Percentiles rank a stretch among this genome's conserved stretches.
Conservation (phyloP, 257 asterid genomes). For the Nicotiana knightiana region DNA sequence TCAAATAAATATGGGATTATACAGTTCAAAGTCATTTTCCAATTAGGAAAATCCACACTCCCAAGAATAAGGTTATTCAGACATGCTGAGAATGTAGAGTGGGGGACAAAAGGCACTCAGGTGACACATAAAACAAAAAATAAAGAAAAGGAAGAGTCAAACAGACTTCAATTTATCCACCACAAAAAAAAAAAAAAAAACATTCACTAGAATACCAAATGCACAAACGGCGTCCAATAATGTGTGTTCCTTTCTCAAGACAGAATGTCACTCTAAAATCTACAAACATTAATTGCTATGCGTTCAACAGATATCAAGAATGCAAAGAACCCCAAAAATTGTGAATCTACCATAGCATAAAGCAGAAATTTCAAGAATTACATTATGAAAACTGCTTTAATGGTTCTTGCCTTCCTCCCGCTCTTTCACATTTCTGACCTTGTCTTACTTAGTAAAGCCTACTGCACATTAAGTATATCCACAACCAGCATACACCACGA, state of each 20-base stretch:
- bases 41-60: background rate
- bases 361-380: background rate
- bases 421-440: background rate
- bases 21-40: background rate
- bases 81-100: background rate
- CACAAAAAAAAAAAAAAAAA: background rate
- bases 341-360: background rate
- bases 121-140: background rate
- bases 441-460: background rate
- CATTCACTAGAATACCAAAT: background rate
- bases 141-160: background rate
- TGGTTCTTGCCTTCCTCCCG: background rate
- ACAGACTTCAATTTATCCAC: background rate
- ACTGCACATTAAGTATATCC: background rate
- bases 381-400: background rate
- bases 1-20: background rate
- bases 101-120: background rate
- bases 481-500: background rate
- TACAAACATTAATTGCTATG: background rate
- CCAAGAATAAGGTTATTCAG: background rate
- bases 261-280: background rate
- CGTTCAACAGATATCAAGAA: background rate
- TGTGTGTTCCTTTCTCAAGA: background rate
- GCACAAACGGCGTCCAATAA: background rate
- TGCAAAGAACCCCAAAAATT: background rate